Evolutionary conservation across 2,329 filamentous ascomycete species (phyloP).

Genomic region (Colletotrichum cereale): DNA sequence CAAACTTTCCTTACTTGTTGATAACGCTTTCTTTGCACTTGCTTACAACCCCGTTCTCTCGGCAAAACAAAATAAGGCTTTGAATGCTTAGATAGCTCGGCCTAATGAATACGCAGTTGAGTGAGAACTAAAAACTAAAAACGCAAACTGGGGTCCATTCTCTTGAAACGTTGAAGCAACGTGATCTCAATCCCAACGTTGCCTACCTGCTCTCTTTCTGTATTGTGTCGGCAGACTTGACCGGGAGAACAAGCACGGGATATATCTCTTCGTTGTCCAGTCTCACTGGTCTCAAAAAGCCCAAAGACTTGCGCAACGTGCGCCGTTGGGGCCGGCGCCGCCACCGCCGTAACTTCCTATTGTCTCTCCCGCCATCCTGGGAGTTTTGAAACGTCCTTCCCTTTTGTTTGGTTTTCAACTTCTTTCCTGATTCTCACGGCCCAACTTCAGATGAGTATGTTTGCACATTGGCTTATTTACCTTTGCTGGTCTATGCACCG

Average conservation of each 20-base stretch:
- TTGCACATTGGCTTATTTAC: background rate
- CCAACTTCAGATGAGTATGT: background rate
- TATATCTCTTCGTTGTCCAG: too few species aligned
- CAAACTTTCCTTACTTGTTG: conserved; percentile 13
- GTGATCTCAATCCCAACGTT: background rate
- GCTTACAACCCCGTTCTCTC: background rate
- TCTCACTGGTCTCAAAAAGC: too few species aligned
- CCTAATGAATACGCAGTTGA: conserved; percentile 38
- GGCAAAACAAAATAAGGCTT: conserved; percentile 22
- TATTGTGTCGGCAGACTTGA: too few species aligned
- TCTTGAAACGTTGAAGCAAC: background rate
- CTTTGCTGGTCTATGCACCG: background rate
- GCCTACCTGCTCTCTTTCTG: too few species aligned
- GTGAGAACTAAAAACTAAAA: background rate
- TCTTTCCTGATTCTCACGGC: background rate
- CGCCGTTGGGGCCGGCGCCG: too few species aligned
- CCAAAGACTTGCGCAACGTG: too few species aligned
- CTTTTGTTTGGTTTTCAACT: too few species aligned
- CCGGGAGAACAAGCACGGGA: too few species aligned
- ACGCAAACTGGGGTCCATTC: background rate
- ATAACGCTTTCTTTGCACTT: conserved; percentile 6
- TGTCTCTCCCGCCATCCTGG: too few species aligned
- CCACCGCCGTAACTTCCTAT: too few species aligned
- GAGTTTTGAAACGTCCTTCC: too few species aligned
- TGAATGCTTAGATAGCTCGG: conserved; percentile 42